Evolutionary conservation across 441 rosid species (phyloP).

Genomic region (Hura crepitans): DNA sequence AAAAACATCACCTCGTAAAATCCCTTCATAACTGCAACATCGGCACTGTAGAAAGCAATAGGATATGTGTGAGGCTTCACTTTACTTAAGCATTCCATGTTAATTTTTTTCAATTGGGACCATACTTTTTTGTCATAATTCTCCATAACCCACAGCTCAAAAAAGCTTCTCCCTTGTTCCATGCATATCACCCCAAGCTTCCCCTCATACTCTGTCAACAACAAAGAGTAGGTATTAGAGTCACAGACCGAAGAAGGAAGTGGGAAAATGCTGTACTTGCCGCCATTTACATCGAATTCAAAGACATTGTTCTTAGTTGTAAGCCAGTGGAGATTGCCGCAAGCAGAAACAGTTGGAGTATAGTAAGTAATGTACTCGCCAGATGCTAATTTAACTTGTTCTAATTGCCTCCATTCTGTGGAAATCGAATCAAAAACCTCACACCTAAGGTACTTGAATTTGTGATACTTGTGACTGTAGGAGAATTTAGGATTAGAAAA

Average conservation of each 20-base stretch:
- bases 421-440: constrained; percentile 19
- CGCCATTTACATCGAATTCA: neutral
- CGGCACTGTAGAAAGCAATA: constrained; percentile 10
- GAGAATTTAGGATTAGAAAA: neutral
- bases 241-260: neutral
- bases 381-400: neutral
- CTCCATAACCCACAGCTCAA: constrained; percentile 23
- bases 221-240: too few relatives aligned
- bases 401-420: constrained; percentile 19
- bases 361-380: neutral
- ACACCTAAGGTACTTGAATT: neutral
- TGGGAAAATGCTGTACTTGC: constrained; percentile 11
- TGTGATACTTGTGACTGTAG: too few relatives aligned
- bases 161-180: neutral
- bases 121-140: constrained; percentile 1
- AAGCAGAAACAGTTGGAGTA: neutral
- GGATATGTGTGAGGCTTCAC: neutral
- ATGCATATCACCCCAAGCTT: constrained; percentile 14
- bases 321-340: constrained; percentile 14
- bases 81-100: neutral
- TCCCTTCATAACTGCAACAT: neutral
- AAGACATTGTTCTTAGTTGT: neutral
- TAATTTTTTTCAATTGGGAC: neutral
- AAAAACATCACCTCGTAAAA: neutral
- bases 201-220: constrained; percentile 15